These are phyloP conservation scores for Boletus coccyginus DNA, from an alignment of 768 basidiomycete genomes.

Conservation along the genomic window DNA sequence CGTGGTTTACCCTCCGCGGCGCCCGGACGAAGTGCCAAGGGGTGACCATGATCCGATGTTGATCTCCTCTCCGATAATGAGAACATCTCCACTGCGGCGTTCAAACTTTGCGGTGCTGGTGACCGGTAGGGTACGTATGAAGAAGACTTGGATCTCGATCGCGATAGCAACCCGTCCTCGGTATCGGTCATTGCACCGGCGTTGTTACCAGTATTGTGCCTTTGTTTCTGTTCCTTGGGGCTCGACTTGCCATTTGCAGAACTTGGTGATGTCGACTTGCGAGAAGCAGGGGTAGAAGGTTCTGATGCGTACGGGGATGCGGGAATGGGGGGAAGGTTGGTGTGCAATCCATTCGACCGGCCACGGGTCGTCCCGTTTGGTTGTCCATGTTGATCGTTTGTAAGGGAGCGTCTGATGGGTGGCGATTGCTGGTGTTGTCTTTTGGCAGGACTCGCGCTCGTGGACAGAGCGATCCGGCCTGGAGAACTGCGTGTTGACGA, in stretches of 20 bases:
- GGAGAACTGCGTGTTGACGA: constrained; percentile 35
- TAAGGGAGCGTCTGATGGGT: constrained; percentile 30
- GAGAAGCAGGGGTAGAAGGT: constrained; percentile 54
- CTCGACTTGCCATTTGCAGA: constrained; percentile 34
- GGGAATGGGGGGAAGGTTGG: constrained; percentile 59
- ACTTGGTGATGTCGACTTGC: constrained; percentile 37
- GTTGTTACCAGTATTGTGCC: constrained; percentile 25
- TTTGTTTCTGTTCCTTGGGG: constrained; percentile 35
- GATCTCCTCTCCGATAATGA: constrained; percentile 31
- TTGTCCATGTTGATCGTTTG: constrained; percentile 29
- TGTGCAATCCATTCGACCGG: constrained; percentile 32
- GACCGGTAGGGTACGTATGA: constrained; percentile 53
- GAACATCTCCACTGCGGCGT: constrained; percentile 68
- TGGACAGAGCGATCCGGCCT: constrained; percentile 27
- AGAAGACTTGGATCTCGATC: constrained; percentile 51
- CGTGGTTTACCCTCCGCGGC: constrained; percentile 27
- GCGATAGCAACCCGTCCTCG: constrained; percentile 42
- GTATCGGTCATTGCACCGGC: constrained; percentile 22
- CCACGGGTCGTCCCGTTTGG: constrained; percentile 28
- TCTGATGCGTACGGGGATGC: constrained; percentile 69
- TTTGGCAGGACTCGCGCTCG: constrained; percentile 26
- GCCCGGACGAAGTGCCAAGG: constrained; percentile 15
- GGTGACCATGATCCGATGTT: constrained; percentile 27
- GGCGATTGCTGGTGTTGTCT: constrained; percentile 23
- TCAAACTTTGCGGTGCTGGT: constrained; percentile 65